These are phyloP conservation scores for Decorospora gaudefroyi DNA, from an alignment of 2,329 filamentous ascomycete genomes.

Conservation along the genomic window DNA sequence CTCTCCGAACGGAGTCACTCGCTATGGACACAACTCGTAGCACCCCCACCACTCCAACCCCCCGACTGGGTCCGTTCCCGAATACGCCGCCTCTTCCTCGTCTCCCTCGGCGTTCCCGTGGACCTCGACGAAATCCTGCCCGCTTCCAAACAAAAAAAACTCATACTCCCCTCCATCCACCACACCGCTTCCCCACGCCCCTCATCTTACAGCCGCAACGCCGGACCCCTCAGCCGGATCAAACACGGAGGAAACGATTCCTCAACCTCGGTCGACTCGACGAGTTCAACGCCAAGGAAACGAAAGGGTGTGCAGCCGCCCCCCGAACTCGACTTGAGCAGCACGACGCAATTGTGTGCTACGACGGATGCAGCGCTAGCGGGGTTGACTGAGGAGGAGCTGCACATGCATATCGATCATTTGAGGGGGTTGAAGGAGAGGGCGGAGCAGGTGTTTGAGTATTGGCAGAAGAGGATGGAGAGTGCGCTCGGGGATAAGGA, in stretches of 20 bases:
- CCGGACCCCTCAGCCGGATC: slow-evolving; percentile 41
- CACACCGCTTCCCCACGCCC: slow-evolving; percentile 46
- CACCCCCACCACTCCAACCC: slow-evolving; percentile 89
- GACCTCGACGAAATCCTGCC: slow-evolving; percentile 97
- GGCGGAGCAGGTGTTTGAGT: slow-evolving; percentile 78
- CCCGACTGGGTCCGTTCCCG: slow-evolving; percentile 98
- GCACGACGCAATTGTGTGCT: slow-evolving; percentile 75
- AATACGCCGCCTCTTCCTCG: slow-evolving; percentile 90
- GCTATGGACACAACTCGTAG: slow-evolving; percentile 94
- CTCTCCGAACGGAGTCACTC: slow-evolving; percentile 85
- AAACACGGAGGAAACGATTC: slow-evolving; percentile 49
- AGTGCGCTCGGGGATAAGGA: slow-evolving; percentile 89
- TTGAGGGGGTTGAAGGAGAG: slow-evolving; percentile 71
- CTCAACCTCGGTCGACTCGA: slow-evolving; percentile 47
- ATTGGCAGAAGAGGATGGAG: slow-evolving; percentile 85
- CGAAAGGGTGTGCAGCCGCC: slow-evolving; percentile 66
- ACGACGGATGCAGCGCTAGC: slow-evolving; percentile 82
- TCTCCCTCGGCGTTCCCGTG: slow-evolving; percentile 92
- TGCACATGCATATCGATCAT: slow-evolving; percentile 70
- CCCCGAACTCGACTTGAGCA: slow-evolving; percentile 77
- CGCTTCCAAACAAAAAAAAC: slow-evolving; percentile 96
- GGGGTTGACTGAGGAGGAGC: slow-evolving; percentile 77
- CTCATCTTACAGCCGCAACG: slow-evolving; percentile 46
- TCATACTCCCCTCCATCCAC: slow-evolving; percentile 81
- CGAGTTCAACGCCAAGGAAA: slow-evolving; percentile 47